Evolutionary conservation across 2,329 filamentous ascomycete species (phyloP).

Genomic region (Cordyceps javanica): DNA sequence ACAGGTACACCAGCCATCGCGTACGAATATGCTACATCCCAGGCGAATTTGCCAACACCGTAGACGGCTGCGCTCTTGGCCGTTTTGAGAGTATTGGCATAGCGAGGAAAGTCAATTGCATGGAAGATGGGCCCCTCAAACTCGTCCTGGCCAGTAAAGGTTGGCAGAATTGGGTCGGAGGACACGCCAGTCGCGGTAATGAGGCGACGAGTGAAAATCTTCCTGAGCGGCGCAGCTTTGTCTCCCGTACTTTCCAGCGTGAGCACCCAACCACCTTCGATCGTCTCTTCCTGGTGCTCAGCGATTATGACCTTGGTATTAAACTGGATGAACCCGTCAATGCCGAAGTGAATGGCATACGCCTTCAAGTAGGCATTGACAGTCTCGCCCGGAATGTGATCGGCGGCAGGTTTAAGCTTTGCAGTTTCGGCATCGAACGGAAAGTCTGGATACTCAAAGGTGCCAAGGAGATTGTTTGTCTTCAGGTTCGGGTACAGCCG

Average conservation of each 20-base stretch:
- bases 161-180: constrained; percentile 40
- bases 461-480: constrained; percentile 68
- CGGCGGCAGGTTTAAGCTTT: constrained; percentile 35
- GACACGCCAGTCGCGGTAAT: constrained; percentile 52
- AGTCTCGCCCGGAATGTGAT: constrained; percentile 41
- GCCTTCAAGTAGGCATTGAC: constrained; percentile 42
- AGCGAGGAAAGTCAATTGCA: constrained; percentile 36
- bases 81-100: constrained; percentile 34
- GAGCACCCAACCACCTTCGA: constrained; percentile 37
- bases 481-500: constrained; percentile 64
- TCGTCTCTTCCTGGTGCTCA: constrained; percentile 28
- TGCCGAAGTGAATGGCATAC: constrained; percentile 38
- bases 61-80: constrained; percentile 47
- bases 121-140: constrained; percentile 47
- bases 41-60: constrained; percentile 59
- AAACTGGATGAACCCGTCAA: constrained; percentile 34
- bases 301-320: constrained; percentile 34
- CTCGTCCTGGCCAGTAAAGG: constrained; percentile 37
- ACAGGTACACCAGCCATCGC: constrained; percentile 49
- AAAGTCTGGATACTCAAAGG: constrained; percentile 68
- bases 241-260: constrained; percentile 19
- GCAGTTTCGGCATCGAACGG: constrained; percentile 56
- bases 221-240: constrained; percentile 12
- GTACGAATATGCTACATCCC: constrained; percentile 58
- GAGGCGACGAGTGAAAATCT: constrained; percentile 39